A percentile compares a stretch with the other conserved stretches of the same genome.
phyloP scores from a whole-genome alignment of 768 basidiomycete genomes.

The Leccinum fibrillosum region DNA sequence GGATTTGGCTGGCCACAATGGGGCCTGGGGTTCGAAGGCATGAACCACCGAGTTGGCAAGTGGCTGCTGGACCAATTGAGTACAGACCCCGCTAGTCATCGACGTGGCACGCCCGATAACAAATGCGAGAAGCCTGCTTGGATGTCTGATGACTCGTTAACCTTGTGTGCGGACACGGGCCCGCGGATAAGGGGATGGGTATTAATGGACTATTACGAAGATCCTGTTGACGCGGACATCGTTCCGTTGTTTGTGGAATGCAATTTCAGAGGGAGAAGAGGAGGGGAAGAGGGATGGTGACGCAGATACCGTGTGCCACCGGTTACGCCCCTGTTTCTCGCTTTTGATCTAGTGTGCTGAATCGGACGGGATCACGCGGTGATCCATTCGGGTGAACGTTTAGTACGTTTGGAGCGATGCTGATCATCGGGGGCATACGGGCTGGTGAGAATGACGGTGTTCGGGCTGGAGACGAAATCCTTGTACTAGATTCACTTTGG shows the following conservation, averaged over 20 bases:
- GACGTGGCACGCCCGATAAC: neutral
- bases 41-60: slow-evolving; percentile 68
- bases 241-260: slow-evolving; percentile 73
- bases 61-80: slow-evolving; percentile 64
- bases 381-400: neutral
- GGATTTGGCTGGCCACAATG: slow-evolving; percentile 81
- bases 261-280: slow-evolving; percentile 57
- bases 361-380: neutral
- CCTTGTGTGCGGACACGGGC: neutral
- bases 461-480: neutral
- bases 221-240: slow-evolving; percentile 51
- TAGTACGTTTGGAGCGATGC: neutral
- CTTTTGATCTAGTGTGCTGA: neutral
- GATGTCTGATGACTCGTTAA: neutral
- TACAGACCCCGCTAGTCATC: neutral
- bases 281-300: slow-evolving; percentile 43
- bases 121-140: neutral
- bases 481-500: neutral
- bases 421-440: neutral
- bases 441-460: neutral
- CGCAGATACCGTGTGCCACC: neutral
- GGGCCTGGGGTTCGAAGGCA: slow-evolving; percentile 81
- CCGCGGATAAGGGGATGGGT: slow-evolving; percentile 70
- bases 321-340: neutral
- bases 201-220: slow-evolving; percentile 68